These are phyloP conservation scores for Malassezia equina DNA, from an alignment of 1,284 basidiomycete species.

Conservation along the genomic window DNA sequence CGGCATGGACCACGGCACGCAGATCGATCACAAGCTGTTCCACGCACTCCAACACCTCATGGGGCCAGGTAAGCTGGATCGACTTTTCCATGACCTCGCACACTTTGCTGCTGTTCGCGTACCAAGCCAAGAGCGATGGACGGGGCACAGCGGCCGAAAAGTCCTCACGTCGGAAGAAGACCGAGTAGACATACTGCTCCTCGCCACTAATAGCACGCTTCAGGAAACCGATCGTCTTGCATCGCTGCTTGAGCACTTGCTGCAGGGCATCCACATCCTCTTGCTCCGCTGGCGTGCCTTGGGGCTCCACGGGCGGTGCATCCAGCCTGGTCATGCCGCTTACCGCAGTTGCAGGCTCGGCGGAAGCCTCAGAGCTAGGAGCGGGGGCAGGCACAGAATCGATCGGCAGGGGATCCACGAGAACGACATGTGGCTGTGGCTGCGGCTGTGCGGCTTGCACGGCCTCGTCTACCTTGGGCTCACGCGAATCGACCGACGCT, in stretches of 20 bases:
- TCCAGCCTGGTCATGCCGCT: background rate
- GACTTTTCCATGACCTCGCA: constrained; percentile 1
- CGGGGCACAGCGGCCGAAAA: background rate
- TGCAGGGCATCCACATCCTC: background rate
- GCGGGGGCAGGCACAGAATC: background rate
- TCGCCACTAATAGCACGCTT: constrained; percentile 3
- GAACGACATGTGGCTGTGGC: background rate
- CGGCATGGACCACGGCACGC: background rate
- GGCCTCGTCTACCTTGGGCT: background rate
- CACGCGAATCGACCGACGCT: background rate
- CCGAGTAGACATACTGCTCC: constrained; percentile 12
- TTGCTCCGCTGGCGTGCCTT: background rate
- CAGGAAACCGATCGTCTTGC: constrained; percentile 7
- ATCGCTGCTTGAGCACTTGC: background rate
- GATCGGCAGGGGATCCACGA: background rate
- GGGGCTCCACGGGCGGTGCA: background rate
- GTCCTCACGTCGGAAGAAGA: background rate
- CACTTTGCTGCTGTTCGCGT: background rate
- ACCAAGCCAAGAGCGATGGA: background rate
- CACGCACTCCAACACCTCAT: background rate
- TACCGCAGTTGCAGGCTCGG: too few species aligned
- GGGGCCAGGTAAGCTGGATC: background rate
- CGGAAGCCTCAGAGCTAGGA: too few species aligned
- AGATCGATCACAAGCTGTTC: background rate
- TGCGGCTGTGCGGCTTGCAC: background rate